Evolutionary conservation across 1,139 yeast species (phyloP).

Genomic region (Hyphopichia buzzinii): DNA sequence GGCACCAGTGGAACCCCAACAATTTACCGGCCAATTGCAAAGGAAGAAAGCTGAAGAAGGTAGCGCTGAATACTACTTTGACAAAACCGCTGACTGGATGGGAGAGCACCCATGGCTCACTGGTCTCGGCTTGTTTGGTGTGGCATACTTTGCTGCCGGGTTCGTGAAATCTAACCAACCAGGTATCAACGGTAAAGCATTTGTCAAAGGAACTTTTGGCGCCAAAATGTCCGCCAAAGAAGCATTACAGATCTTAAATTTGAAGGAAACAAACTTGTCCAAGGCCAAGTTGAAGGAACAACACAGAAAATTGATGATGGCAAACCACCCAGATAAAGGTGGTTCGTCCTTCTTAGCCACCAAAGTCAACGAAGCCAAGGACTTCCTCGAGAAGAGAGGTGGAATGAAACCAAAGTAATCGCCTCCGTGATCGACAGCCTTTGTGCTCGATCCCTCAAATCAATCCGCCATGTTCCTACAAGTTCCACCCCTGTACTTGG

Average conservation of each 20-base stretch:
- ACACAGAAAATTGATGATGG: slow-evolving; percentile 84
- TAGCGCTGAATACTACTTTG: slow-evolving; percentile 67
- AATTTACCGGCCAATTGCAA: slow-evolving; percentile 43
- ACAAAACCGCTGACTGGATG: slow-evolving; percentile 59
- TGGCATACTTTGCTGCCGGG: slow-evolving; percentile 67
- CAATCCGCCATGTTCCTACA: too few species aligned
- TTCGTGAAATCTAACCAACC: slow-evolving; percentile 68
- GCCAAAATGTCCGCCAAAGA: slow-evolving; percentile 86
- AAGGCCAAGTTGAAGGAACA: slow-evolving; percentile 83
- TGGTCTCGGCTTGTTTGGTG: slow-evolving; percentile 66
- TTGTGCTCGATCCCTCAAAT: too few species aligned
- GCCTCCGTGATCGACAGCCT: too few species aligned
- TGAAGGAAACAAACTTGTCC: slow-evolving; percentile 75
- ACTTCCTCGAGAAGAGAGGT: slow-evolving; percentile 83
- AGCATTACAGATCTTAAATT: slow-evolving; percentile 82
- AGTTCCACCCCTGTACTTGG: too few species aligned
- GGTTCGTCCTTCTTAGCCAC: slow-evolving; percentile 95
- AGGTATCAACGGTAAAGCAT: slow-evolving; percentile 70
- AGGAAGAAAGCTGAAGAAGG: slow-evolving; percentile 44
- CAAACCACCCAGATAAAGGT: slow-evolving; percentile 97
- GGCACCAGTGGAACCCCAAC: slow-evolving; percentile 10
- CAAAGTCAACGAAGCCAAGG: slow-evolving; percentile 96
- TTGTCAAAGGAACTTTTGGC: slow-evolving; percentile 85
- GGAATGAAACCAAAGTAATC: slow-evolving; percentile 45
- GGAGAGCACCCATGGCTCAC: slow-evolving; percentile 77